A percentile compares a stretch with the other conserved stretches of the same genome.
Evolutionary conservation across 371 early-diverging fungal species (phyloP).

Genomic region (Lichtheimia corymbifera): DNA sequence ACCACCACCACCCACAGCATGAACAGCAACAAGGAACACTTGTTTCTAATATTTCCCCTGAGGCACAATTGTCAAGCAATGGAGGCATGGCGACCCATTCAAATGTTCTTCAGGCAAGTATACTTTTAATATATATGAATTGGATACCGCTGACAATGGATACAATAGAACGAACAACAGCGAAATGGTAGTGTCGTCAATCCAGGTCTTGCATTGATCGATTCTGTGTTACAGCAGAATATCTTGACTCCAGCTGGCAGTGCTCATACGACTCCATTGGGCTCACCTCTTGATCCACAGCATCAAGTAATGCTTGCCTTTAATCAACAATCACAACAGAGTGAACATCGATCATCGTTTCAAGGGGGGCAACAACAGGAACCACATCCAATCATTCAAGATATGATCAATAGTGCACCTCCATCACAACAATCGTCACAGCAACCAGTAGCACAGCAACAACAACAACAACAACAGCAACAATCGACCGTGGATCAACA

Average conservation of each 20-base stretch:
- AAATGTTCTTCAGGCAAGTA: neutral
- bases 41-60: neutral
- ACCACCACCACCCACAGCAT: neutral
- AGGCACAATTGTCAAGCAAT: neutral
- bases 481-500: neutral
- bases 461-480: neutral
- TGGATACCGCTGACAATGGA: too few relatives aligned
- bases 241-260: neutral
- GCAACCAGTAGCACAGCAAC: neutral
- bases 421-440: neutral
- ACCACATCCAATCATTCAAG: conserved; percentile 1
- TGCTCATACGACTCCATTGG: conserved; percentile 2
- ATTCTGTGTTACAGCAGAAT: neutral
- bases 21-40: neutral
- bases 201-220: neutral
- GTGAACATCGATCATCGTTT: neutral
- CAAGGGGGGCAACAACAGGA: neutral
- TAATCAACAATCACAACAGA: neutral
- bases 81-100: neutral
- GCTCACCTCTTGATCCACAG: neutral
- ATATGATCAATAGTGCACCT: neutral
- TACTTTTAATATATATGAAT: neutral
- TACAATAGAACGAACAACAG: neutral
- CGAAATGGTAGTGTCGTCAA: neutral
- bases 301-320: neutral